phyloP scores from a whole-genome alignment of 2,329 filamentous ascomycete genomes.

The Claviceps maximensis region DNA sequence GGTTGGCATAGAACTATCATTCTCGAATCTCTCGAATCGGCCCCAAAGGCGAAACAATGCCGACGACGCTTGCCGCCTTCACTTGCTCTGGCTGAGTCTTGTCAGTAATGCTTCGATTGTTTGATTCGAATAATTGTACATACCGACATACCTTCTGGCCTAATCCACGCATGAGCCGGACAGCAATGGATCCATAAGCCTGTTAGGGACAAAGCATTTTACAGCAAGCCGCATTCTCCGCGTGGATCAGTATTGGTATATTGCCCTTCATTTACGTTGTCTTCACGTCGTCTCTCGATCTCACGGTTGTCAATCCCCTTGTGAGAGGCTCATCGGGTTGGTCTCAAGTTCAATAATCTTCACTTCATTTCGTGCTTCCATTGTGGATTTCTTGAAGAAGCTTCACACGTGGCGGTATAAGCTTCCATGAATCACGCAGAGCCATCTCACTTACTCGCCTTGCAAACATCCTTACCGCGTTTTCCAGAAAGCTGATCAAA shows the following conservation, averaged over 20 bases:
- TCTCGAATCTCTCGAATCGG: not conserved
- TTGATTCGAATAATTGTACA: not conserved
- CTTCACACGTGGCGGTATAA: not conserved
- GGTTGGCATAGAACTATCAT: too few relatives aligned
- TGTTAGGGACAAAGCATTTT: not conserved
- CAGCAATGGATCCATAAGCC: not conserved
- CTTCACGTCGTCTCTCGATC: not conserved
- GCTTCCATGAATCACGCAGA: not conserved
- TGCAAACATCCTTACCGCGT: not conserved
- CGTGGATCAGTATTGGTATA: not conserved
- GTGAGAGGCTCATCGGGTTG: not conserved
- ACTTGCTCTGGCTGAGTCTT: not conserved
- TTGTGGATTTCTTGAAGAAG: not conserved
- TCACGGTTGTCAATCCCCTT: not conserved
- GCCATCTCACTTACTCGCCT: not conserved
- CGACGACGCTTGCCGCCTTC: not conserved
- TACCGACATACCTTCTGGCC: not conserved
- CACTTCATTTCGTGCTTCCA: not conserved
- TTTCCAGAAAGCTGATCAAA: not conserved
- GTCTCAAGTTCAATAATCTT: not conserved
- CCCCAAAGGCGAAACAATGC: not conserved
- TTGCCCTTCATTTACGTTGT: not conserved
- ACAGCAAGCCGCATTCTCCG: not conserved
- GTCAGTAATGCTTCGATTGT: not conserved
- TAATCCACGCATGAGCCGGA: not conserved